Evolutionary conservation across 2,329 filamentous ascomycete species (phyloP).

Genomic region (Exserohilum rostratum): DNA sequence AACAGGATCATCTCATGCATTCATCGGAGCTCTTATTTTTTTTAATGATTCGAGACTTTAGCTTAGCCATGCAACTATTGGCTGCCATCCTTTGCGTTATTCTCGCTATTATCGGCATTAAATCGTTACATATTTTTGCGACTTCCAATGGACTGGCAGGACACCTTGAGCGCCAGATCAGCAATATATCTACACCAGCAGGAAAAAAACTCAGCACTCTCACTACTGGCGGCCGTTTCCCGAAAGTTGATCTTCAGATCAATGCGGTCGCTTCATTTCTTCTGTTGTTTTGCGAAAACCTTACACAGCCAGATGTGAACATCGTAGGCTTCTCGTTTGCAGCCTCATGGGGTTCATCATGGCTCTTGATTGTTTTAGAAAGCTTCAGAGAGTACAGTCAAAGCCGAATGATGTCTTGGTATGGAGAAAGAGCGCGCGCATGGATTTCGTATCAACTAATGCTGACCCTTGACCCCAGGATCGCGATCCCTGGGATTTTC

Average conservation of each 20-base stretch:
- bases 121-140: neutral
- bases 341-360: neutral
- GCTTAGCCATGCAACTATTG: neutral
- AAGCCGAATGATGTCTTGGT: conserved; percentile 1
- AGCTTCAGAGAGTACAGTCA: conserved; percentile 1
- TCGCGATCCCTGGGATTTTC: neutral
- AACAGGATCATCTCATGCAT: neutral
- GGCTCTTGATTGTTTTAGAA: neutral
- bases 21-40: no score
- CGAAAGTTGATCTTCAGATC: neutral
- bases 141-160: neutral
- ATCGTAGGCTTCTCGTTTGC: conserved; percentile 1
- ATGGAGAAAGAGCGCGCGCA: neutral
- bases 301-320: neutral
- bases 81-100: neutral
- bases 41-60: no score
- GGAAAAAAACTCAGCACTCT: neutral
- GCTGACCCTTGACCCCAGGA: neutral
- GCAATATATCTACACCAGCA: neutral
- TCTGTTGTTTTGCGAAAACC: neutral
- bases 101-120: neutral
- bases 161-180: neutral
- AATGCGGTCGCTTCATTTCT: conserved; percentile 2
- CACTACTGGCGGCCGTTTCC: neutral
- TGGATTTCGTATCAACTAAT: neutral